Evolutionary conservation across 179 eudicot species (phyloP), one percentile per base, ranked within the genome.

Genomic region (Drosera spatulata): DNA sequence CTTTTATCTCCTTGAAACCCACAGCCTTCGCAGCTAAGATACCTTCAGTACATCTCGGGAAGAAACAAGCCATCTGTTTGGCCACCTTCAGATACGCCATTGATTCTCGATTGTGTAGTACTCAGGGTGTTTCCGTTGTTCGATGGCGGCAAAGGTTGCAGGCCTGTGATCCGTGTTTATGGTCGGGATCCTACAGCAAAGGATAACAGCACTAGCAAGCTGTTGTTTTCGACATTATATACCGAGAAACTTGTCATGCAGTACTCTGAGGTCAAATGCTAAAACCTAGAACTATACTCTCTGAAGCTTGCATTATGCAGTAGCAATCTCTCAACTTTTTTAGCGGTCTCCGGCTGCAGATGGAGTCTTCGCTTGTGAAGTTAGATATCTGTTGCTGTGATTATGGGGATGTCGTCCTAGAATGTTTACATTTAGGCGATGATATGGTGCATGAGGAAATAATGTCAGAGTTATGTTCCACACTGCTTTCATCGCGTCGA

Each of bases 391-490:
- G 69, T 65, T 75, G 80, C 56, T 82, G 77, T 60, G 75, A 88
- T 72, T 89, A 91, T 82, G 98, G 98, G 50, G 98, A 91, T 73
- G 78, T 88, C 59, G 91, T 91, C 50, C 77, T 88, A 65, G 98
- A 91, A 79, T 91, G 98, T 65, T 56, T 88, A 58, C 96, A 91
- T 80, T 69, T 88, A 71, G 78, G 72, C 49, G 87, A 80, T 62
- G 86, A 77, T 69, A 65, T 70, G 41, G 66, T 72, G 55, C 75
- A 66, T 66, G 96, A 91, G 74, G 93, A 91, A 78, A 76, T 84
- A 71, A 79, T 91, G 69, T 91, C 71, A 77, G 96, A 74, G 75
- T 81, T 54, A 86, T 91, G 96, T 91, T 91, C 65, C 89, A 91
- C 77, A 88, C 89, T 45, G 87, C 90, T 39, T 91, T 91, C 65